A percentile compares a stretch with the other conserved stretches of the same genome.
Evolutionary conservation across 768 basidiomycete species (phyloP).

Genomic region (Pleurotus ostreatus): DNA sequence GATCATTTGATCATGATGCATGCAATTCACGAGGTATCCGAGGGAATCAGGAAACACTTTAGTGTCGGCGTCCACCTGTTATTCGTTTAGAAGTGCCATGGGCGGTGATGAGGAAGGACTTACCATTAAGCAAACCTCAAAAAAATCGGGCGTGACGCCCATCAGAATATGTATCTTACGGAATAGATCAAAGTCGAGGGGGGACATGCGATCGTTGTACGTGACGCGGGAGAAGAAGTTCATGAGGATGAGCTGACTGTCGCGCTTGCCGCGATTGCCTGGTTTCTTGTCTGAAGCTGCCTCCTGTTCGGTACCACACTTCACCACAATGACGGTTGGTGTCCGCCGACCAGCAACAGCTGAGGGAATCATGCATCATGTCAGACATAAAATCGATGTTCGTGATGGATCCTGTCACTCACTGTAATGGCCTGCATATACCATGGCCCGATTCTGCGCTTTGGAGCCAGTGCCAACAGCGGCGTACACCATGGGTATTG

Average conservation of each 20-base stretch:
- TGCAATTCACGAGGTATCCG: slow-evolving; percentile 89
- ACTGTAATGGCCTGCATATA: slow-evolving; percentile 99
- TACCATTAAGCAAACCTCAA: slow-evolving; percentile 97
- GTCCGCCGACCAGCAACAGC: slow-evolving; percentile 87
- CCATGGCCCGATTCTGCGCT: slow-evolving; percentile 91
- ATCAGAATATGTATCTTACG: slow-evolving; percentile 93
- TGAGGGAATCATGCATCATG: slow-evolving; percentile 20
- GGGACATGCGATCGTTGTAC: slow-evolving; percentile 98
- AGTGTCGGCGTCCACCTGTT: slow-evolving; percentile 96
- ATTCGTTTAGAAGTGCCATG: slow-evolving; percentile 9
- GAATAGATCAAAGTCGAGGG: slow-evolving; percentile 97
- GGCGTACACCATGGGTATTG: slow-evolving; percentile 88
- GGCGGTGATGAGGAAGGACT: slow-evolving; percentile 21
- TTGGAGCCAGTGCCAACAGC: slow-evolving; percentile 91
- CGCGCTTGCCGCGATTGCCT: slow-evolving; percentile 97
- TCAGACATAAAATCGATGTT: not conserved
- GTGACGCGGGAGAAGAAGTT: slow-evolving; percentile 99
- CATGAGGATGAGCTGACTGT: slow-evolving; percentile 98
- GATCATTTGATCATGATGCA: slow-evolving; percentile 98
- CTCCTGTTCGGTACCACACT: slow-evolving; percentile 91
- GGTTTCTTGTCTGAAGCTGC: slow-evolving; percentile 85
- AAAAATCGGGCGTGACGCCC: slow-evolving; percentile 99
- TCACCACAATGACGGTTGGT: slow-evolving; percentile 91
- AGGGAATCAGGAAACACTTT: slow-evolving; percentile 91
- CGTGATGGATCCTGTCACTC: slow-evolving; percentile 30